phyloP scores from a whole-genome alignment of 2,329 filamentous ascomycete genomes.

The Parascedosporium putredinis region DNA sequence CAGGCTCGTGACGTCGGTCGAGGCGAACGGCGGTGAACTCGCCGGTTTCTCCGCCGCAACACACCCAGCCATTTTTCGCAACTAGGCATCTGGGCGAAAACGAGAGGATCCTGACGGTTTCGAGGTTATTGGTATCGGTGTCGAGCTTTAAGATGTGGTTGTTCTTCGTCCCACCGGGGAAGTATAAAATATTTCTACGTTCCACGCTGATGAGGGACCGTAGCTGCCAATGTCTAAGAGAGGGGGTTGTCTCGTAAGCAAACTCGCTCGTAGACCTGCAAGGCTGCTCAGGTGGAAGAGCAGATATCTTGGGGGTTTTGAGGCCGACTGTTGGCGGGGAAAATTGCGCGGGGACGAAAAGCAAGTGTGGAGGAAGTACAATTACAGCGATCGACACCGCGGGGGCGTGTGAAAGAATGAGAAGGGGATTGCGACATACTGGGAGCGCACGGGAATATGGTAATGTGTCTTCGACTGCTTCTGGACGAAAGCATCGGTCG shows the following conservation, averaged over 20 bases:
- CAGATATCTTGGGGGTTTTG: too few relatives aligned
- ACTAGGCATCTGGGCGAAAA: conserved; percentile 78
- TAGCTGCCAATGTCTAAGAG: conserved; percentile 68
- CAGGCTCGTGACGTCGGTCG: conserved; percentile 9
- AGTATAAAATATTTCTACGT: conserved; percentile 69
- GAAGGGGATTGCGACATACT: conserved; percentile 36
- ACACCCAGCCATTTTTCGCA: conserved; percentile 80
- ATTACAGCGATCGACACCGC: too few relatives aligned
- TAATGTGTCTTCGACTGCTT: conserved; percentile 55
- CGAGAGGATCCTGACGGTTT: conserved; percentile 59
- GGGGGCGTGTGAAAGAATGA: neutral
- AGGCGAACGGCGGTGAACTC: conserved; percentile 75
- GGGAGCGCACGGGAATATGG: conserved; percentile 53
- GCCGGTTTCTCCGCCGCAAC: conserved; percentile 78
- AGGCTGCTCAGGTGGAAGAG: too few relatives aligned
- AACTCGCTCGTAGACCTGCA: neutral
- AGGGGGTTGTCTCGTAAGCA: neutral
- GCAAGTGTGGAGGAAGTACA: too few relatives aligned
- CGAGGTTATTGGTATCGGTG: conserved; percentile 58
- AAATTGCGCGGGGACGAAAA: too few relatives aligned
- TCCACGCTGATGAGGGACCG: conserved; percentile 82
- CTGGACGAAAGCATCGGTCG: conserved; percentile 55
- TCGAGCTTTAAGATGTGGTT: conserved; percentile 57
- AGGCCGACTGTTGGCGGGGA: too few relatives aligned
- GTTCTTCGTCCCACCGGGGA: conserved; percentile 64